Percentiles rank a stretch among this genome's conserved stretches.
phyloP scores from a whole-genome alignment of 1,284 basidiomycete species.

The Ceratobasidium papillatum region DNA sequence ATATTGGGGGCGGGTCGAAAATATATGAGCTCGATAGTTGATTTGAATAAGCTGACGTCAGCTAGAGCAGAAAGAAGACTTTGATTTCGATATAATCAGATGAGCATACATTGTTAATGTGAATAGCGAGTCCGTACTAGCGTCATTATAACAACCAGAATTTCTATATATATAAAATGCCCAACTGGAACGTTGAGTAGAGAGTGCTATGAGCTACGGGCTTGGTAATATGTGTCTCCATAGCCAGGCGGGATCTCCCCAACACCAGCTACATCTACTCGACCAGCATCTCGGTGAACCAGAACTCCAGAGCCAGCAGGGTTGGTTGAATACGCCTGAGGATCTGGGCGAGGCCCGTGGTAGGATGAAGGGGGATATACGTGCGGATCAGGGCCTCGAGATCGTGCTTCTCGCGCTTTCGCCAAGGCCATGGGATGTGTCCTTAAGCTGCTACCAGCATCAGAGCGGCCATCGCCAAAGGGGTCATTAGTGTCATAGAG shows the following conservation, averaged over 20 bases:
- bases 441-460: not conserved
- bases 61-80: not conserved
- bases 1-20: not conserved
- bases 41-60: conserved; percentile 27
- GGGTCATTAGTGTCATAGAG: conserved; percentile 33
- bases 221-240: not conserved
- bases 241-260: conserved; percentile 12
- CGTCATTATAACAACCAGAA: not conserved
- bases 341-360: conserved; percentile 1
- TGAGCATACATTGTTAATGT: not conserved
- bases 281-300: conserved; percentile 34
- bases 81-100: not conserved
- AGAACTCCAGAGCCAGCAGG: conserved; percentile 15
- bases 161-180: no score
- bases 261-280: not conserved
- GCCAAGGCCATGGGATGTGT: conserved; percentile 11
- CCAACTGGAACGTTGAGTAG: not conserved
- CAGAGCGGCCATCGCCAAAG: conserved; percentile 19
- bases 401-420: conserved; percentile 27
- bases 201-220: not conserved
- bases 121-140: not conserved
- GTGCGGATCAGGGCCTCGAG: conserved; percentile 17
- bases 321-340: not conserved
- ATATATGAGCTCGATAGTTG: not conserved
- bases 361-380: conserved; percentile 32